phyloP scores from a whole-genome alignment of 305 asterid genomes.

The Solanum hybrid region DNA sequence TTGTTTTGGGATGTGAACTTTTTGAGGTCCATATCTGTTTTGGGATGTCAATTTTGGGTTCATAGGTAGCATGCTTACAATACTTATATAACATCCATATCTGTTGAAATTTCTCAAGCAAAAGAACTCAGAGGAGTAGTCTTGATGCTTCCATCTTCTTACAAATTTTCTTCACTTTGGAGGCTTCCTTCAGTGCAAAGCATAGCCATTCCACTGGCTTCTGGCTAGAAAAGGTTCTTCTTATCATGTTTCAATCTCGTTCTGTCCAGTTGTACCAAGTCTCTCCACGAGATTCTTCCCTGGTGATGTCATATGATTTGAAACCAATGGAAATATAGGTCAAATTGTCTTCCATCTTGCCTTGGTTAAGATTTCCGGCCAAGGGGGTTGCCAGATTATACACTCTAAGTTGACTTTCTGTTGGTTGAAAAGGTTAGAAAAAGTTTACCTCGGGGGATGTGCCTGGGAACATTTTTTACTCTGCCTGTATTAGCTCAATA shows the following conservation, averaged over 20 bases:
- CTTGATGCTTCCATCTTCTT: not conserved
- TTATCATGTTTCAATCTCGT: not conserved
- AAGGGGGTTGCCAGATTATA: not conserved
- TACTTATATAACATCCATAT: not conserved
- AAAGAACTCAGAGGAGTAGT: not conserved
- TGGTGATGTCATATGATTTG: not conserved
- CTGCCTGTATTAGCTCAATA: not conserved
- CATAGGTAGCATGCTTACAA: not conserved
- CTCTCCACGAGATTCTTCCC: not conserved
- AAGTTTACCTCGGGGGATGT: not conserved
- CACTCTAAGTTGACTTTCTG: not conserved
- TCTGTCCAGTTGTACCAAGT: not conserved
- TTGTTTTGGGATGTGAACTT: slow-evolving; percentile 3
- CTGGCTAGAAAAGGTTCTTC: not conserved
- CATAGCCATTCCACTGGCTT: not conserved
- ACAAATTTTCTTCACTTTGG: not conserved
- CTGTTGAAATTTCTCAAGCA: not conserved
- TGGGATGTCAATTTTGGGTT: not conserved
- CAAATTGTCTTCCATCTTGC: not conserved
- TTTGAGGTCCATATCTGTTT: not conserved
- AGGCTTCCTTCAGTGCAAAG: not conserved
- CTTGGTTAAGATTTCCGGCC: not conserved
- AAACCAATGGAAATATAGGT: not conserved
- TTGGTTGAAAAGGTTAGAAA: not conserved
- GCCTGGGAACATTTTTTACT: not conserved